These are phyloP conservation scores for Ophiostoma populinum DNA, from an alignment of 2,329 filamentous ascomycete species.

Conservation along the genomic window DNA sequence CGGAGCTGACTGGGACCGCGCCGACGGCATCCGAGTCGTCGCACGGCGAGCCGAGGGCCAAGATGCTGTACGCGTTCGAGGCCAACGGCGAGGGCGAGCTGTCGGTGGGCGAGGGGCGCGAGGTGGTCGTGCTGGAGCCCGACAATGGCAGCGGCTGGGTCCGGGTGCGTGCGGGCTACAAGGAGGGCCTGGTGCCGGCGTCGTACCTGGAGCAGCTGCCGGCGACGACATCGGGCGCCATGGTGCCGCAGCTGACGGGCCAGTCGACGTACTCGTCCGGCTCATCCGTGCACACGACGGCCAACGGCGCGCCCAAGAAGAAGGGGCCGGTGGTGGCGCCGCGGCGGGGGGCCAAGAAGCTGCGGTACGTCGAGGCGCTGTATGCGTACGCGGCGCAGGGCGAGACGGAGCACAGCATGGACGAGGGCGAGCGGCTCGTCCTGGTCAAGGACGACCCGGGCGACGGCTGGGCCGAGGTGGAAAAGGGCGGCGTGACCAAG, in stretches of 20 bases:
- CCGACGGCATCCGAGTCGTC: constrained; percentile 23
- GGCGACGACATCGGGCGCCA: constrained; percentile 22
- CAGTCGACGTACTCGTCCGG: constrained; percentile 57
- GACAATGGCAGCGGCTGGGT: constrained; percentile 95
- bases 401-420: constrained; percentile 78
- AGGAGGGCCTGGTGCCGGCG: constrained; percentile 74
- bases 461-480: constrained; percentile 94
- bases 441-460: constrained; percentile 74
- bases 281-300: constrained; percentile 36
- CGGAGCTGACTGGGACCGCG: constrained; percentile 39
- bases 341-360: constrained; percentile 76
- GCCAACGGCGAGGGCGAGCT: constrained; percentile 68
- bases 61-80: constrained; percentile 81
- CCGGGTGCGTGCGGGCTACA: constrained; percentile 57
- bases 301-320: constrained; percentile 42
- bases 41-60: constrained; percentile 47
- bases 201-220: constrained; percentile 60
- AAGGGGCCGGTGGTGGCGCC: constrained; percentile 87
- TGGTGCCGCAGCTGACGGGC: constrained; percentile 27
- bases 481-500: constrained; percentile 69
- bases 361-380: constrained; percentile 81
- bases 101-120: constrained; percentile 59
- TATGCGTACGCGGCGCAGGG: constrained; percentile 83
- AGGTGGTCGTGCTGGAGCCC: constrained; percentile 62
- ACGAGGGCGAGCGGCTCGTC: constrained; percentile 80